A percentile compares a stretch with the other conserved stretches of the same genome.
Evolutionary conservation across 2,329 filamentous ascomycete genomes (phyloP).

Genomic region (Aspergillus aculeatinus): DNA sequence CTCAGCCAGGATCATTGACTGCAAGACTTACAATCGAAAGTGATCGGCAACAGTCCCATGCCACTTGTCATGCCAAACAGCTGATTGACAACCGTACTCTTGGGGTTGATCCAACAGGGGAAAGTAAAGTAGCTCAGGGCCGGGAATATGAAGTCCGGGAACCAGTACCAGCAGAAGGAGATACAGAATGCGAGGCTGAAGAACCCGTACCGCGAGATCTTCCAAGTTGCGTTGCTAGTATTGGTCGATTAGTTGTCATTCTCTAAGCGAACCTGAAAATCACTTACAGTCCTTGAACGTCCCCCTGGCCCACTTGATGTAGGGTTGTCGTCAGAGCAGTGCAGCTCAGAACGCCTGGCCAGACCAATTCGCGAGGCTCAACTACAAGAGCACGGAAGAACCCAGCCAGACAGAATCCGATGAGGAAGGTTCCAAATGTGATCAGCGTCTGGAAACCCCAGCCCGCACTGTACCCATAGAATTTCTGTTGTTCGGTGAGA

Average conservation of each 20-base stretch:
- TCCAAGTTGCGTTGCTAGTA: slow-evolving; percentile 40
- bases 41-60: slow-evolving; percentile 33
- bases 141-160: slow-evolving; percentile 32
- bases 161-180: slow-evolving; percentile 31
- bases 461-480: slow-evolving; percentile 26
- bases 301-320: slow-evolving; percentile 57
- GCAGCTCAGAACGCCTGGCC: slow-evolving; percentile 53
- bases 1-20: slow-evolving; percentile 41
- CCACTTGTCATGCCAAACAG: slow-evolving; percentile 30
- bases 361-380: slow-evolving; percentile 59
- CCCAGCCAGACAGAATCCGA: slow-evolving; percentile 59
- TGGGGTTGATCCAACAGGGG: slow-evolving; percentile 30
- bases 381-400: slow-evolving; percentile 61
- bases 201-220: slow-evolving; percentile 34
- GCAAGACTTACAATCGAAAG: slow-evolving; percentile 44
- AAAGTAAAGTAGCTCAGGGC: slow-evolving; percentile 32
- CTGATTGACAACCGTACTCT: slow-evolving; percentile 29
- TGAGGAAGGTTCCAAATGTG: slow-evolving; percentile 65
- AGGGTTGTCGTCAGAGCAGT: slow-evolving; percentile 68
- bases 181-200: slow-evolving; percentile 20
- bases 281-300: slow-evolving; percentile 40
- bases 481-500: slow-evolving; percentile 29
- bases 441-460: slow-evolving; percentile 42
- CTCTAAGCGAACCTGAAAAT: slow-evolving; percentile 14
- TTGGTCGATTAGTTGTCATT: background rate